Conservation (phyloP, 2,329 filamentous ascomycete species). For the Fusarium brevicatenulatum region DNA sequence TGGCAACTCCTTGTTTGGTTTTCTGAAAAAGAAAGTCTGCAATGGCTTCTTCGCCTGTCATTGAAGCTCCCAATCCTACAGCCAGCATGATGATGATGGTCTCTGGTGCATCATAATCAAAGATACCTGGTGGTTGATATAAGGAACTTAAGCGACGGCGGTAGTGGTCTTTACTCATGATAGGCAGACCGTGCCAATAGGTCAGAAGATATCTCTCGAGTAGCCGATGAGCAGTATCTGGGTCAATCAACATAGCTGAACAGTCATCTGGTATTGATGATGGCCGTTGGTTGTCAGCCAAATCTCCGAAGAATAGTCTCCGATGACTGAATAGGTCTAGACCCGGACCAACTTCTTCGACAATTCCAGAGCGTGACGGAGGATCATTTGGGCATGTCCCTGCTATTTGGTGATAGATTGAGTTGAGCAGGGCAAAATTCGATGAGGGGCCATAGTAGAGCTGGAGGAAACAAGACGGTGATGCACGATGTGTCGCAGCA, state of each 20-base stretch:
- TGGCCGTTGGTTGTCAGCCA: constrained; percentile 49
- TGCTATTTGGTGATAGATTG: constrained; percentile 48
- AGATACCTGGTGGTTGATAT: constrained; percentile 46
- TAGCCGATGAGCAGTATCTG: constrained; percentile 50
- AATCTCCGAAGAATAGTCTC: constrained; percentile 49
- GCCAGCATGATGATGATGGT: constrained; percentile 52
- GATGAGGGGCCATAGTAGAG: constrained; percentile 59
- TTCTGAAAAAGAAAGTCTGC: constrained; percentile 55
- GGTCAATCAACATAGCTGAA: constrained; percentile 51
- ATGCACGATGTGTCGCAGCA: constrained; percentile 57
- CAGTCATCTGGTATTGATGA: constrained; percentile 35
- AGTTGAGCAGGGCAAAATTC: constrained; percentile 55
- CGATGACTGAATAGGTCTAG: constrained; percentile 47
- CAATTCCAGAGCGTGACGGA: constrained; percentile 36
- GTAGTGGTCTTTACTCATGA: constrained; percentile 49
- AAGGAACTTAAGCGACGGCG: constrained; percentile 49
- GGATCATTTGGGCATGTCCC: constrained; percentile 39
- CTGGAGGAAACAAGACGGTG: constrained; percentile 55
- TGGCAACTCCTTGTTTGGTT: constrained; percentile 51
- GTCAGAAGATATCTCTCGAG: constrained; percentile 54
- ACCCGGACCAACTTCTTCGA: constrained; percentile 48
- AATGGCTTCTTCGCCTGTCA: constrained; percentile 52
- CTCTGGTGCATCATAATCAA: constrained; percentile 48
- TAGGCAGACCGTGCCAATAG: constrained; percentile 52
- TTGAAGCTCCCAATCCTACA: constrained; percentile 51